Conservation (phyloP, 2,329 filamentous ascomycete genomes). For the Colletotrichum incanum region DNA sequence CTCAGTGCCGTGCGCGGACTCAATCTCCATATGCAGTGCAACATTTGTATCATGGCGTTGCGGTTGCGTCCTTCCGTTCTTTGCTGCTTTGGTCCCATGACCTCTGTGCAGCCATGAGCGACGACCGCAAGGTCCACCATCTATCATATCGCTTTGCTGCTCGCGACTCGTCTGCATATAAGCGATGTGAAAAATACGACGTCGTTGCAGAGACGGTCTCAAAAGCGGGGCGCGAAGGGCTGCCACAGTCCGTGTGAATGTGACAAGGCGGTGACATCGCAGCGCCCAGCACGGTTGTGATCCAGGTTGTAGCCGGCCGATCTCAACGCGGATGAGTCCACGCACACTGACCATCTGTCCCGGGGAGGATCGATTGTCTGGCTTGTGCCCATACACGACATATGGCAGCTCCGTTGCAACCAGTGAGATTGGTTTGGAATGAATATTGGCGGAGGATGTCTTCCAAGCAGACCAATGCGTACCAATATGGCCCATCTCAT, state of each 20-base stretch:
- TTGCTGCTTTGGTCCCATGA: slow-evolving; percentile 6
- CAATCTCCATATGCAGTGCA: slow-evolving; percentile 9
- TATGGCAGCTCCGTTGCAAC: not conserved
- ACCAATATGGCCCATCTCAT: slow-evolving; percentile 22
- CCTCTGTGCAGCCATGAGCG: not conserved
- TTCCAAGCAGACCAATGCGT: not conserved
- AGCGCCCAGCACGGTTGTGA: not conserved
- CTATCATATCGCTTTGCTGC: slow-evolving; percentile 7
- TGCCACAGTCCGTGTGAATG: slow-evolving; percentile 25
- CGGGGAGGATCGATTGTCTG: not conserved
- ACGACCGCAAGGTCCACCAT: slow-evolving; percentile 14
- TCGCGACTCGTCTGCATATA: slow-evolving; percentile 32
- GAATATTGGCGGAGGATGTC: not conserved
- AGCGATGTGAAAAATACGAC: slow-evolving; percentile 42
- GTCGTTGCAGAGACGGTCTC: slow-evolving; percentile 33
- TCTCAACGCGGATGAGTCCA: slow-evolving; percentile 33
- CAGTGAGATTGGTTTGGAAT: too few relatives aligned
- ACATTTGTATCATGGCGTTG: slow-evolving; percentile 12
- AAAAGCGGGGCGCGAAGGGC: slow-evolving; percentile 20
- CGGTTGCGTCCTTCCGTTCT: not conserved
- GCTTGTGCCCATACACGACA: not conserved
- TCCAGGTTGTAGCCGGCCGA: slow-evolving; percentile 36
- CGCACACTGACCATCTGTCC: slow-evolving; percentile 15
- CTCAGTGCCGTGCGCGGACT: not conserved
- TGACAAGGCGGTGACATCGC: slow-evolving; percentile 20